A percentile compares a stretch with the other conserved stretches of the same genome.
Conservation (phyloP, 805 yeast genomes). For the Candida corydali region DNA sequence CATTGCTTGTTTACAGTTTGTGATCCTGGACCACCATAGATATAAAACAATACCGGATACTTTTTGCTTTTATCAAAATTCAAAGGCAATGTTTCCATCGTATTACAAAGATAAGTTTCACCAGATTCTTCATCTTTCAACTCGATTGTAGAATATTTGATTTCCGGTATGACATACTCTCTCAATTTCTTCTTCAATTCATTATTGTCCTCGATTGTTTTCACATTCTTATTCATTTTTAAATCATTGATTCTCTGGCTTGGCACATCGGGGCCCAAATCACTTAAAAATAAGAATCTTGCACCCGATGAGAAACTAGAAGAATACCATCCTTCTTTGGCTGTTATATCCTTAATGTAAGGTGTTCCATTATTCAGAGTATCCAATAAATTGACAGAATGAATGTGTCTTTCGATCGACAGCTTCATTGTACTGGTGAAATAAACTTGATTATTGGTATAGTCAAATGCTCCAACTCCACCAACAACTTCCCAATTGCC, state of each 20-base stretch:
- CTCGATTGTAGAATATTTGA: constrained; percentile 48
- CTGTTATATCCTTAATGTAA: constrained; percentile 36
- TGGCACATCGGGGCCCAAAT: constrained; percentile 78
- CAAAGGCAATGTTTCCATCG: constrained; percentile 74
- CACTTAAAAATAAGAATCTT: constrained; percentile 64
- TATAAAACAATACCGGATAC: constrained; percentile 85
- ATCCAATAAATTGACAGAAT: constrained; percentile 54
- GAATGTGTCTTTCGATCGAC: constrained; percentile 80
- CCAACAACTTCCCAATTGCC: constrained; percentile 91
- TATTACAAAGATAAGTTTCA: constrained; percentile 51
- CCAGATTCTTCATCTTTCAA: constrained; percentile 42
- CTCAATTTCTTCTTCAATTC: constrained; percentile 34
- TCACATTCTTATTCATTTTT: constrained; percentile 27
- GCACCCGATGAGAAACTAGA: constrained; percentile 79
- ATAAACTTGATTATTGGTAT: constrained; percentile 43
- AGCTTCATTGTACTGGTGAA: constrained; percentile 74
- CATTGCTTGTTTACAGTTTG: constrained; percentile 70
- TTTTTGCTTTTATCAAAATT: constrained; percentile 56
- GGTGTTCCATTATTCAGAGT: constrained; percentile 42
- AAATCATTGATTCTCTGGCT: constrained; percentile 62
- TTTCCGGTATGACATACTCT: constrained; percentile 55
- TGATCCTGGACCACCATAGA: constrained; percentile 95
- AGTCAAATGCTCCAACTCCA: constrained; percentile 57
- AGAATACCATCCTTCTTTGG: constrained; percentile 59
- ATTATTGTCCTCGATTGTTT: constrained; percentile 45